Evolutionary conservation across 2,329 filamentous ascomycete species (phyloP).

Genomic region (Colletotrichum sp.): DNA sequence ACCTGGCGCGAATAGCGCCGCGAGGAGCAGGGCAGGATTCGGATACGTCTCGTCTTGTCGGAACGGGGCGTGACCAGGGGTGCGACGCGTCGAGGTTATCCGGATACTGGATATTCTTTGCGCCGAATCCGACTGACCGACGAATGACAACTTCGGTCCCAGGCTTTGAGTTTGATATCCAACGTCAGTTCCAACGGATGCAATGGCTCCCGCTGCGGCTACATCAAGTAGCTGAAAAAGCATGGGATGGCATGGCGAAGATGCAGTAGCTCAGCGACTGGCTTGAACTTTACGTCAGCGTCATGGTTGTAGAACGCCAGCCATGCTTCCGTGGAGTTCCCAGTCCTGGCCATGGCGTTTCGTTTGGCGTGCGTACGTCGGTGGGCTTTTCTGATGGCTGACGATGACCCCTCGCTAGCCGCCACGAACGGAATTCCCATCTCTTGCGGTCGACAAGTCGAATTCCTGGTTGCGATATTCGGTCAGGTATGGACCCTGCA

Average conservation of each 20-base stretch:
- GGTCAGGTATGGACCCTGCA: neutral
- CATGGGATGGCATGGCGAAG: neutral
- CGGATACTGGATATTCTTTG: constrained; percentile 11
- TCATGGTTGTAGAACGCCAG: neutral
- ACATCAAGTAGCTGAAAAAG: neutral
- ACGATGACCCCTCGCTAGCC: neutral
- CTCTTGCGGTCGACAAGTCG: neutral
- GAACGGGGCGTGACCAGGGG: neutral
- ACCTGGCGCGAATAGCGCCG: constrained; percentile 2
- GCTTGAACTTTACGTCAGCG: neutral
- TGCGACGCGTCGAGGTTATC: neutral
- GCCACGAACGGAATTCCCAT: neutral
- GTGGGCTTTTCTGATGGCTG: neutral
- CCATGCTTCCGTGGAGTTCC: constrained; percentile 4
- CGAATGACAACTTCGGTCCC: neutral
- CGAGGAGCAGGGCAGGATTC: neutral
- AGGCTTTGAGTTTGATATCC: neutral
- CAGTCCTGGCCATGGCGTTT: neutral
- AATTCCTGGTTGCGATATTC: neutral
- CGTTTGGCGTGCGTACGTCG: neutral
- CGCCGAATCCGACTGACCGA: neutral
- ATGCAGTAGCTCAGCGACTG: constrained; percentile 4
- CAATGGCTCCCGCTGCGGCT: neutral
- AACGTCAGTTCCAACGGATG: neutral
- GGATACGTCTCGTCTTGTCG: neutral